These are phyloP conservation scores for Triadica sebifera DNA, from an alignment of 345 rosid genomes.

Conservation along the genomic window DNA sequence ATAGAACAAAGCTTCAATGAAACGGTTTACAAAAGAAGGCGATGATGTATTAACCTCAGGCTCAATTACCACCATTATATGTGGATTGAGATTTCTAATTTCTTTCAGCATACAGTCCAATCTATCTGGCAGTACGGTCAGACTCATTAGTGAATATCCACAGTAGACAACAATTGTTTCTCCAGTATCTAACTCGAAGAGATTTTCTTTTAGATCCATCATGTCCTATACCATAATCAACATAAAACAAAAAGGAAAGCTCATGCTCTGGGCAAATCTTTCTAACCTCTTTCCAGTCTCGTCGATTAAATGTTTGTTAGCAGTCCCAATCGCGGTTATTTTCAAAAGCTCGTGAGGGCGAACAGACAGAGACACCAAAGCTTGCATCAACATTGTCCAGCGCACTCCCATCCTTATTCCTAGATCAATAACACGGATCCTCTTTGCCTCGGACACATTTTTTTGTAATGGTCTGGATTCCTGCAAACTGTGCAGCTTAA, in stretches of 20 bases:
- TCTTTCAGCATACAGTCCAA: slow-evolving; percentile 45
- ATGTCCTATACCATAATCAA: slow-evolving; percentile 45
- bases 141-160: slow-evolving; percentile 13
- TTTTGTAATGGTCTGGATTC: slow-evolving; percentile 47
- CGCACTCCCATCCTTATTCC: slow-evolving; percentile 36
- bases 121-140: slow-evolving; percentile 32
- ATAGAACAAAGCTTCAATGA: slow-evolving; percentile 44
- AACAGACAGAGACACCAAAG: slow-evolving; percentile 9
- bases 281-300: slow-evolving; percentile 43
- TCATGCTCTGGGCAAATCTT: slow-evolving; percentile 38
- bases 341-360: slow-evolving; percentile 20
- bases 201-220: slow-evolving; percentile 42
- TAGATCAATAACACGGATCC: slow-evolving; percentile 43
- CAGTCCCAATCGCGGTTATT: slow-evolving; percentile 42
- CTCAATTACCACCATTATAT: slow-evolving; percentile 48
- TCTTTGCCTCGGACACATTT: slow-evolving; percentile 36
- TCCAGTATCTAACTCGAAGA: slow-evolving; percentile 31
- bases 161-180: slow-evolving; percentile 42
- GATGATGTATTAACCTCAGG: slow-evolving; percentile 47
- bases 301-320: slow-evolving; percentile 24
- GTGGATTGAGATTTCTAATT: slow-evolving; percentile 34
- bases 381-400: slow-evolving; percentile 41
- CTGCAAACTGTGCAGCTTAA: slow-evolving; percentile 36
- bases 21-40: no score
- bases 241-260: slow-evolving; percentile 43